These are phyloP conservation scores for Hypoxylon intermedium DNA, from an alignment of 495 filamentous ascomycete genomes.

Conservation along the genomic window DNA sequence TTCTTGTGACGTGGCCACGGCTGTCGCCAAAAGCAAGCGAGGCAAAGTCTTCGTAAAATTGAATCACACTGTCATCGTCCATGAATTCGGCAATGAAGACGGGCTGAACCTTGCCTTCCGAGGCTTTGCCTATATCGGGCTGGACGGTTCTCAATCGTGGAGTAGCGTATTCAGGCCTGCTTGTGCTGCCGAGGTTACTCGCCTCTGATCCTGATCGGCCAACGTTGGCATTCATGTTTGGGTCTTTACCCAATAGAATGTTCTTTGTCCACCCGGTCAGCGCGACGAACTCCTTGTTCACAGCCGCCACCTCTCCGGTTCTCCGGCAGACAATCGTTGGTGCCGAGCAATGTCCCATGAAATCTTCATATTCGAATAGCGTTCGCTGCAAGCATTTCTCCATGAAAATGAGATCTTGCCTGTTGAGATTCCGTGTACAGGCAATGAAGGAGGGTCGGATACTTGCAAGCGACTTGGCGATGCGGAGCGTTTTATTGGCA, in stretches of 20 bases:
- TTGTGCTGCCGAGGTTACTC: conserved; percentile 40
- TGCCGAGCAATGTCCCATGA: conserved; percentile 83
- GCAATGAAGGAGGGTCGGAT: conserved; percentile 94
- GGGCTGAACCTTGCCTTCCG: conserved; percentile 58
- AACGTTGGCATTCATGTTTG: conserved; percentile 88
- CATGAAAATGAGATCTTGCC: conserved; percentile 93
- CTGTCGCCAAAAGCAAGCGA: conserved; percentile 89
- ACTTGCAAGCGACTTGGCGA: conserved; percentile 84
- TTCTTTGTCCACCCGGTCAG: conserved; percentile 95
- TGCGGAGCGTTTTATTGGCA: conserved; percentile 70
- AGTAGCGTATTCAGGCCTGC: conserved; percentile 53
- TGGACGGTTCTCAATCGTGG: conserved; percentile 53
- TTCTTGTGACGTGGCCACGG: conserved; percentile 78
- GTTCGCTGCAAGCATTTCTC: conserved; percentile 95
- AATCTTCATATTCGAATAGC: conserved; percentile 89
- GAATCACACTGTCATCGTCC: conserved; percentile 89
- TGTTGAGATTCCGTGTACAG: conserved; percentile 79
- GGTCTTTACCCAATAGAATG: conserved; percentile 83
- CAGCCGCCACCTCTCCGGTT: conserved; percentile 89
- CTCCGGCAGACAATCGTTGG: conserved; percentile 90
- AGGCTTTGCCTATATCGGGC: conserved; percentile 42
- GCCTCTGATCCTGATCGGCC: conserved; percentile 48
- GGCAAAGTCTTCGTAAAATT: conserved; percentile 96
- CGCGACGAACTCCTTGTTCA: conserved; percentile 93
- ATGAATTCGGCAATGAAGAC: conserved; percentile 91